These are phyloP conservation scores for Austroboletus niveus DNA, from an alignment of 1,284 basidiomycete species.

Conservation along the genomic window DNA sequence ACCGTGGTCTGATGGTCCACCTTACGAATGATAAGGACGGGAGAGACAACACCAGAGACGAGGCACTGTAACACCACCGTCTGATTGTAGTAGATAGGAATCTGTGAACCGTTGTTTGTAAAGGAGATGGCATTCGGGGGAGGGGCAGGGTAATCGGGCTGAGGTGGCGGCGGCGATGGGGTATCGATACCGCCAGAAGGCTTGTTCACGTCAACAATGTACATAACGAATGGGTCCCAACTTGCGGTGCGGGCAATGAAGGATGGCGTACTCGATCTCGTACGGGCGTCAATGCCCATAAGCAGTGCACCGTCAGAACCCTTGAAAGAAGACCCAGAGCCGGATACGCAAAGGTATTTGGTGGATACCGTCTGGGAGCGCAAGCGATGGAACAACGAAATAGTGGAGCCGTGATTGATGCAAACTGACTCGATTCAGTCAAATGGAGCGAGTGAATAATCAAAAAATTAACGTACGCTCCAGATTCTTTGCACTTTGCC, in stretches of 20 bases:
- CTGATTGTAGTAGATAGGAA: slow-evolving; percentile 93
- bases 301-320: slow-evolving; percentile 86
- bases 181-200: slow-evolving; percentile 72
- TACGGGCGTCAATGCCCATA: slow-evolving; percentile 75
- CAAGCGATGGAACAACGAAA: slow-evolving; percentile 92
- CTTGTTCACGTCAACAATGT: slow-evolving; percentile 86
- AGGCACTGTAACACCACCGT: slow-evolving; percentile 94
- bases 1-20: slow-evolving; percentile 90
- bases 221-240: slow-evolving; percentile 95
- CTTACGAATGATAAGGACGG: slow-evolving; percentile 90
- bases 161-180: slow-evolving; percentile 73
- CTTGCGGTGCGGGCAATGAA: slow-evolving; percentile 84
- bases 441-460: slow-evolving; percentile 17
- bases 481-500: slow-evolving; percentile 89
- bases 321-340: slow-evolving; percentile 85
- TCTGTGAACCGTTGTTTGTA: slow-evolving; percentile 74
- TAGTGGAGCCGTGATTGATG: slow-evolving; percentile 93
- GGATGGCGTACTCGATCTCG: slow-evolving; percentile 71
- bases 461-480: slow-evolving; percentile 65
- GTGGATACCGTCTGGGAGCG: slow-evolving; percentile 94
- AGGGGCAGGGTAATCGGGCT: slow-evolving; percentile 83
- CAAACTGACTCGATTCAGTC: slow-evolving; percentile 56
- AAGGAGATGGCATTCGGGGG: slow-evolving; percentile 86
- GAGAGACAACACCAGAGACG: slow-evolving; percentile 90
- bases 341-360: slow-evolving; percentile 92